Evolutionary conservation across 441 rosid species (phyloP).

Genomic region (Pelargonium fulgidum): DNA sequence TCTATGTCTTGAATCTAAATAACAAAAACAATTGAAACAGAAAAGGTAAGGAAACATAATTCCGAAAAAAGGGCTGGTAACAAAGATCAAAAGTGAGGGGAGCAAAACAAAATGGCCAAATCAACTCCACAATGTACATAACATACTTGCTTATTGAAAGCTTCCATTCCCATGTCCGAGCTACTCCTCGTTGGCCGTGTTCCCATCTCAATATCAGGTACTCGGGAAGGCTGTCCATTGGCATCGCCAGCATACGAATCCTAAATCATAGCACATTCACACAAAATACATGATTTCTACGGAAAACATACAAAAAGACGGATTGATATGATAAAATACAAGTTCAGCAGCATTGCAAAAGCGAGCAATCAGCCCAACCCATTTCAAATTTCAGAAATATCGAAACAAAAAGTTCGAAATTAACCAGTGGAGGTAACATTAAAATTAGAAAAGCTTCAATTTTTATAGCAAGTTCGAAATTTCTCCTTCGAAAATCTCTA

Average conservation of each 20-base stretch:
- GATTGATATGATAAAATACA: no score
- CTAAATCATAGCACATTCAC: slow-evolving; percentile 20
- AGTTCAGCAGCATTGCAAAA: no score
- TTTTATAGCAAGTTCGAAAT: not conserved
- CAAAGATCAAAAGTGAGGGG: no score
- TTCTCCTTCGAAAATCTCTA: not conserved
- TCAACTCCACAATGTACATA: not conserved
- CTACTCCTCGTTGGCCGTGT: slow-evolving; percentile 21
- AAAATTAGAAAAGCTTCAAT: not conserved
- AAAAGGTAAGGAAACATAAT: slow-evolving; percentile 11
- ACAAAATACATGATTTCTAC: no score
- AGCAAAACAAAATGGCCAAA: not conserved
- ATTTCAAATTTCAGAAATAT: no score
- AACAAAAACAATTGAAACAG: slow-evolving; percentile 11
- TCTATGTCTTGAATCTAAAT: slow-evolving; percentile 58
- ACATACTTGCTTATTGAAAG: slow-evolving; percentile 57
- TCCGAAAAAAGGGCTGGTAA: not conserved
- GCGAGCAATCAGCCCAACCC: no score
- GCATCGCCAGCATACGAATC: slow-evolving; percentile 45
- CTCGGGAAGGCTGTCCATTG: slow-evolving; percentile 25
- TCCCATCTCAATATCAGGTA: slow-evolving; percentile 63
- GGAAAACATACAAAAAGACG: no score
- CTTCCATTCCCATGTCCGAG: slow-evolving; percentile 58
- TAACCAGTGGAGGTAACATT: no score
- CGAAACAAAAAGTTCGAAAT: no score